These are phyloP conservation scores for Penicillium turbatum DNA, from an alignment of 495 filamentous ascomycete species.

Conservation along the genomic window DNA sequence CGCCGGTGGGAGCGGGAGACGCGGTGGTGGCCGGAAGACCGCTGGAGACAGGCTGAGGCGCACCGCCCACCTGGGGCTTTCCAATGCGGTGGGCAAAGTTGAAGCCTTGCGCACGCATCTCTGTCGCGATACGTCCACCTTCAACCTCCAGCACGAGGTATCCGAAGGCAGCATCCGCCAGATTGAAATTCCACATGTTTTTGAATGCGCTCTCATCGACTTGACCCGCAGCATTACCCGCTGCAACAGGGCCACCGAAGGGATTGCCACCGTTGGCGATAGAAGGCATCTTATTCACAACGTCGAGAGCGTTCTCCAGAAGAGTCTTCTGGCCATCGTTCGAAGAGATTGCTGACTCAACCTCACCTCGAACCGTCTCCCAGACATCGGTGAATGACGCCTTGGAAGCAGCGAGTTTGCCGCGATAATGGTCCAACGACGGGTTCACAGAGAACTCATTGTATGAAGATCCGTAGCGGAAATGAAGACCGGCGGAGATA, in stretches of 20 bases:
- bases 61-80: constrained; percentile 40
- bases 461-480: constrained; percentile 98
- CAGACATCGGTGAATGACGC: constrained; percentile 99
- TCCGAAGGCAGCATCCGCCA: constrained; percentile 95
- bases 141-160: constrained; percentile 94
- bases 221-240: constrained; percentile 69
- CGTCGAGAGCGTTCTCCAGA: constrained; percentile 79
- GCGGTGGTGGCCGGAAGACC: constrained; percentile 39
- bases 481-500: constrained; percentile 94
- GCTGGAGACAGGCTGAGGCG: constrained; percentile 33
- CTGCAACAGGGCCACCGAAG: constrained; percentile 81
- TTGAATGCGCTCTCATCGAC: constrained; percentile 99
- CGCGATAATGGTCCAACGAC: constrained; percentile 95
- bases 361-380: constrained; percentile 96
- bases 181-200: constrained; percentile 99
- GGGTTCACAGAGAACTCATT: constrained; percentile 99
- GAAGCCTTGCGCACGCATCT: constrained; percentile 98
- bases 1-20: constrained; percentile 32
- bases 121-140: constrained; percentile 88
- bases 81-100: constrained; percentile 89
- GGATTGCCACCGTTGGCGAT: constrained; percentile 94
- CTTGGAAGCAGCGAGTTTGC: constrained; percentile 98
- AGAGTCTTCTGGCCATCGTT: constrained; percentile 91
- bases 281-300: constrained; percentile 94
- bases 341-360: constrained; percentile 85